Base-by-base conservation (phyloP, 495 filamentous ascomycete genomes). In the Podospora didyma region DNA sequence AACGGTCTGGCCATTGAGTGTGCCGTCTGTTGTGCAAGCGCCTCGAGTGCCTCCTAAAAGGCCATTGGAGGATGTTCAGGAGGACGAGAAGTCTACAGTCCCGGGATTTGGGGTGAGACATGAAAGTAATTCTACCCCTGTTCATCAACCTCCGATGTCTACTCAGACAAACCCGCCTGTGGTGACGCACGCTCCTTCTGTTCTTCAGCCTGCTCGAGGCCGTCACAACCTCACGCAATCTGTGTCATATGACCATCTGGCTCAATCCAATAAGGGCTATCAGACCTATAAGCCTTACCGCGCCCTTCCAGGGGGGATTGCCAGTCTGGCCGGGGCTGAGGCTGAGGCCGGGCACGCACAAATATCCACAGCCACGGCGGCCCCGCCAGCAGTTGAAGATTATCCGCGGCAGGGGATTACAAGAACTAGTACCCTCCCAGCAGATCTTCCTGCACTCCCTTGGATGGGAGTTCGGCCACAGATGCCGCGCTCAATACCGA, bases 181-280 rank as follows among this genome's bases (percentile, higher is more conserved):
- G 9, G 49, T 65, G 24, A 28, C 62, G 19, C 55, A 68, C 28
- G 37, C 68, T 7, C 70, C 72, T 11, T 69, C 70, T 2, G 62
- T 68, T 16, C 69, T 76, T 9, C 66, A 69, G 44, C 75, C 75
- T 24, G 68, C 70, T 17, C 61, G 64, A 20, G 63, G 61, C 10
- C 68, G 64, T 17, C 56, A 60, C 28, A 60, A 49, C 0, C 42
- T 51, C 19, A 26, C 51, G 12, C 56, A 61, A 22, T 34, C 55
- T 20, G 23, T 58, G 34, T 52, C 64, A 1, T 46, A 50, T 12
- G 63, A 42, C 20, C 58, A 61, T 16, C 20, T 21, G 16, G 60
- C 54, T 1, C 57, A 57, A 23, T 46, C 60, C 1, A 31, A 51
- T 5, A 56, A 54, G 28, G 35, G 19, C 12, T 59, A 57, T 31